Percentiles rank a stretch among this genome's conserved stretches.
phyloP scores from a whole-genome alignment of 129 eudicot genomes.

The Flaveria trinervia region DNA sequence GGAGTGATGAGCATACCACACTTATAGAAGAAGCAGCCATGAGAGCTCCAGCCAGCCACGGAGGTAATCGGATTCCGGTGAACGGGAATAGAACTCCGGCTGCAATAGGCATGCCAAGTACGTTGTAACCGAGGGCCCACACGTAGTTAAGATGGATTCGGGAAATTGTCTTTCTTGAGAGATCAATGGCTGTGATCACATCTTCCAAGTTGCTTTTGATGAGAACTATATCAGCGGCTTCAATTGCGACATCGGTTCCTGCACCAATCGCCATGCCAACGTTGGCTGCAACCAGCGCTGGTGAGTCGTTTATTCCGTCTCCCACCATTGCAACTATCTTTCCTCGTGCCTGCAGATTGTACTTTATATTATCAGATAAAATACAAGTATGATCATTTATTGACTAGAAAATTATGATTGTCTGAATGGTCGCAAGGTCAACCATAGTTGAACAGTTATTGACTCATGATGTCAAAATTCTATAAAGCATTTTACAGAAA shows the following conservation, averaged over 20 bases:
- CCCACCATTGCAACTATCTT: slow-evolving; percentile 64
- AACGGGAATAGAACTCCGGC: slow-evolving; percentile 57
- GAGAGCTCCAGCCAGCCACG: slow-evolving; percentile 74
- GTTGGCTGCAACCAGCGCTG: slow-evolving; percentile 65
- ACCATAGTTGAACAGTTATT: not conserved
- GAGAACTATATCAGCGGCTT: slow-evolving; percentile 66
- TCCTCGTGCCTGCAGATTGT: slow-evolving; percentile 39
- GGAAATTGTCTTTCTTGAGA: slow-evolving; percentile 55
- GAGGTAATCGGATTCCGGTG: slow-evolving; percentile 58
- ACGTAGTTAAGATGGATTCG: slow-evolving; percentile 56
- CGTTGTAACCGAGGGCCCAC: slow-evolving; percentile 63
- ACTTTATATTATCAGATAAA: not conserved
- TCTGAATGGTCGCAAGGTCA: not conserved
- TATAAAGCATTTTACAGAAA: not conserved
- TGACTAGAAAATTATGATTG: not conserved
- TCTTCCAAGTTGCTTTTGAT: slow-evolving; percentile 63
- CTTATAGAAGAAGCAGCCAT: slow-evolving; percentile 74
- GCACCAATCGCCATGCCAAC: slow-evolving; percentile 70
- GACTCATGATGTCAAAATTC: not conserved
- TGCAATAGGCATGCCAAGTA: slow-evolving; percentile 63
- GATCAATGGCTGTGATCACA: slow-evolving; percentile 60
- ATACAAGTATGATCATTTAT: not conserved
- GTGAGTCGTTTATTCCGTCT: slow-evolving; percentile 66
- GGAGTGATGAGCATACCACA: slow-evolving; percentile 63
- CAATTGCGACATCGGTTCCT: slow-evolving; percentile 64